Evolutionary conservation across 371 early-diverging fungal genomes (phyloP).

Genomic region (Actinomucor elegans): DNA sequence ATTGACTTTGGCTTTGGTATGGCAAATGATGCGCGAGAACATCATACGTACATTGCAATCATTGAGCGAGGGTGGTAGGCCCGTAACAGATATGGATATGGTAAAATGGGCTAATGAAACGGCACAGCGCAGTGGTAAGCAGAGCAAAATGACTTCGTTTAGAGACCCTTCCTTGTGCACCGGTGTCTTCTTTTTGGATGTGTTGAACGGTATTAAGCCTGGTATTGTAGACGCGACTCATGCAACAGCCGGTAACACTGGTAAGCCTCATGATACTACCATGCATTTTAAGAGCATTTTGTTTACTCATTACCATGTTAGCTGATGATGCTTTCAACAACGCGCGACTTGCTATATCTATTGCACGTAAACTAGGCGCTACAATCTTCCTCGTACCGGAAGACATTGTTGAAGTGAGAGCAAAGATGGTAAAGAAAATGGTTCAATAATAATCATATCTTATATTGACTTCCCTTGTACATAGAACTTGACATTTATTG

Average conservation of each 20-base stretch:
- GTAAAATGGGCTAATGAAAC: conserved; percentile 88
- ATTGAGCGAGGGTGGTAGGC: conserved; percentile 71
- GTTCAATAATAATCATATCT: no score
- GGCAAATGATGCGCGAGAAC: conserved; percentile 96
- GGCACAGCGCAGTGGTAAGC: conserved; percentile 63
- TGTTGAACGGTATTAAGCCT: conserved; percentile 82
- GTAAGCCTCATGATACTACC: no score
- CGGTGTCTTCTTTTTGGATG: conserved; percentile 81
- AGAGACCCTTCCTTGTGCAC: conserved; percentile 73
- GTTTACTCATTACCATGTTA: not conserved
- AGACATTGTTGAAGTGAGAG: conserved; percentile 93
- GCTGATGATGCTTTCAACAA: conserved; percentile 91
- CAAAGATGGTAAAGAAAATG: conserved; percentile 74
- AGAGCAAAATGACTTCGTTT: conserved; percentile 70
- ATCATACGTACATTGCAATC: conserved; percentile 85
- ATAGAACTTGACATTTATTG: not conserved
- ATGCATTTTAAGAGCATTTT: not conserved
- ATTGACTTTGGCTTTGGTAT: conserved; percentile 80
- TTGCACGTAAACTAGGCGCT: conserved; percentile 97
- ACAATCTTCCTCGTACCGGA: conserved; percentile 96
- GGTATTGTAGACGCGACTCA: conserved; percentile 85
- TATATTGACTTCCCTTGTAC: no score
- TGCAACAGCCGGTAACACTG: conserved; percentile 66
- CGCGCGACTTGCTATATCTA: conserved; percentile 94
- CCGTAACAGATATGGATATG: conserved; percentile 87